phyloP scores from a whole-genome alignment of 108 stramenopile genomes.

The Fragilaria crotonensis region DNA sequence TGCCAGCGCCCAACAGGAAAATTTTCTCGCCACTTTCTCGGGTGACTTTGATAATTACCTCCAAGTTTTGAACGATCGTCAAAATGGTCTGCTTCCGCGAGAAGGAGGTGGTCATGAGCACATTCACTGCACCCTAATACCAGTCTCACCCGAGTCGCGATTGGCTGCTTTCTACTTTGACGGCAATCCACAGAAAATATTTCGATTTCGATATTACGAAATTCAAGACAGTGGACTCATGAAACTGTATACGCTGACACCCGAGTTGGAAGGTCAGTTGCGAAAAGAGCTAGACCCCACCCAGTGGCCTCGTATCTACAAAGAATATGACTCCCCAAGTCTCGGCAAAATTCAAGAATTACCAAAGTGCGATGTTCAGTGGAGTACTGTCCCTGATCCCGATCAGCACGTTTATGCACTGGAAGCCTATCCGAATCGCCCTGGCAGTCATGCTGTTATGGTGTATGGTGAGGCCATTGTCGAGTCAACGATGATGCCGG shows the following conservation, averaged over 20 bases:
- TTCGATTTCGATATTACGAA: constrained; percentile 75
- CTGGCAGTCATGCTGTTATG: constrained; percentile 69
- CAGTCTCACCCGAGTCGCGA: constrained; percentile 13
- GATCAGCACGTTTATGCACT: constrained; percentile 48
- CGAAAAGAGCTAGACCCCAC: constrained; percentile 22
- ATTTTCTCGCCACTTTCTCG: too few species aligned
- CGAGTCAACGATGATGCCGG: constrained; percentile 67
- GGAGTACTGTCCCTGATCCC: constrained; percentile 54
- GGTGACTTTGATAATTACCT: constrained; percentile 85
- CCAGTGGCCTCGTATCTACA: constrained; percentile 31
- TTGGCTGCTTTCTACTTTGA: constrained; percentile 84
- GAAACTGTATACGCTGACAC: constrained; percentile 49
- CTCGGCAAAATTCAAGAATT: constrained; percentile 11
- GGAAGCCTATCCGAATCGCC: too few species aligned
- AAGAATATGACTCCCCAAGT: constrained; percentile 5
- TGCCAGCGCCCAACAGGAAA: too few species aligned
- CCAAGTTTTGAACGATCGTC: constrained; percentile 69
- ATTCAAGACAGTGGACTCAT: constrained; percentile 34
- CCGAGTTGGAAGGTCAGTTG: constrained; percentile 43
- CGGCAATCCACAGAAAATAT: constrained; percentile 67
- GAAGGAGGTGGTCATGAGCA: constrained; percentile 85
- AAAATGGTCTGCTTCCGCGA: constrained; percentile 37
- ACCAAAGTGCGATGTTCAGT: constrained; percentile 56
- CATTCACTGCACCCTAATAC: constrained; percentile 75
- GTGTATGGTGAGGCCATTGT: constrained; percentile 71